phyloP scores from a whole-genome alignment of 2,329 filamentous ascomycete species.

The Nothopassalora personata region DNA sequence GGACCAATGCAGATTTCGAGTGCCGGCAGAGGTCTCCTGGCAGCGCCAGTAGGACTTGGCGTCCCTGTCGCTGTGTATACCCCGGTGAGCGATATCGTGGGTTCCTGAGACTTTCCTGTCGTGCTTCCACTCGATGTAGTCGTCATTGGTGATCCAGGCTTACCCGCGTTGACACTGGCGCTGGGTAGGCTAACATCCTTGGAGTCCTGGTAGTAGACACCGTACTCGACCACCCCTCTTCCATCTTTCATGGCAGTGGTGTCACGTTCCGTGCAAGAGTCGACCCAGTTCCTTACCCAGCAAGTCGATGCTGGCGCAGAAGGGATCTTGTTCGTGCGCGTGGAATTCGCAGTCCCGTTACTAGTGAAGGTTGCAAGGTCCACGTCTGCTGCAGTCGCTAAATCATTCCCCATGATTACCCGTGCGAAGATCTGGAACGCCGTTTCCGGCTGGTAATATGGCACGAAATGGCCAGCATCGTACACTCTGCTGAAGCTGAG shows the following conservation, averaged over 20 bases:
- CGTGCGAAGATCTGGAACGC: conserved; percentile 50
- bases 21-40: conserved; percentile 1
- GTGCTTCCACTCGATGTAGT: conserved; percentile 11
- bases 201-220: conserved; percentile 47
- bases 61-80: conserved; percentile 37
- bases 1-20: not conserved
- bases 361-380: conserved; percentile 42
- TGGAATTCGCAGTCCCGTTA: conserved; percentile 54
- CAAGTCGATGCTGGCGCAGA: conserved; percentile 49
- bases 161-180: conserved; percentile 28
- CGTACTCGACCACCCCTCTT: conserved; percentile 56
- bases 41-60: conserved; percentile 24
- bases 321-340: conserved; percentile 48
- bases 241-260: conserved; percentile 44
- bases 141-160: conserved; percentile 30
- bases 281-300: conserved; percentile 51
- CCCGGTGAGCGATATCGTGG: conserved; percentile 28
- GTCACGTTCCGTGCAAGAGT: conserved; percentile 52
- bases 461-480: conserved; percentile 50
- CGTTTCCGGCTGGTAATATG: conserved; percentile 50
- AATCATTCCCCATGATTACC: conserved; percentile 47
- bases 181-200: conserved; percentile 35
- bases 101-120: conserved; percentile 4
- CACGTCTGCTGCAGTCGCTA: conserved; percentile 47
- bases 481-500: conserved; percentile 49